Evolutionary conservation across 495 filamentous ascomycete genomes (phyloP), one percentile per base, ranked within the genome.

Genomic region (Annulohypoxylon nitens): DNA sequence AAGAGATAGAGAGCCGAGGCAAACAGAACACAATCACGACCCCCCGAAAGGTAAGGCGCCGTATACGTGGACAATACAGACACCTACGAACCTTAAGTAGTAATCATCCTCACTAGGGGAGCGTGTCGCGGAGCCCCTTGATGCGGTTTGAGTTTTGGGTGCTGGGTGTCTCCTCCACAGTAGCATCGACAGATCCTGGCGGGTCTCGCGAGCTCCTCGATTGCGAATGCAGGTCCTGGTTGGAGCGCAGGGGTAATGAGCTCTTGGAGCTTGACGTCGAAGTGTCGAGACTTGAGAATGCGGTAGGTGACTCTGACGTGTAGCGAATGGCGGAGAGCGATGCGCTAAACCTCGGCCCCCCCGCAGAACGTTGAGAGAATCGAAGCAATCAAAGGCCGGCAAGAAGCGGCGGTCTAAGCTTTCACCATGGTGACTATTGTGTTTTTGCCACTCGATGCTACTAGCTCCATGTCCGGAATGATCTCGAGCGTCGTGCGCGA

Each of bases 371-470:
- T 61, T n/a, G 77, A 80, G 64, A 79, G 76, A 34, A 79, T 83
- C 30, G 76, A 81, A 55, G 70, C 68, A 20, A 83, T 76, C 57
- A 82, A 82, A 55, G 82, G 84, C 70, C 75, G 77, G 25, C 83
- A 85, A 77, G 83, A 88, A 47, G 79, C 82, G 18, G 81, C 84
- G 12, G 81, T 88, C 36, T 87, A 86, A 70, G 85, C 47, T 16
- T 90, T 91, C 74, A 91, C 88, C n/a, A 87, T 89, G 34, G 88
- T 90, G 75, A 90, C 87, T 45, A 87, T 91, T 63, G 86, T 90
- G 34, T 90, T 90, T 76, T 80, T 90, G 34, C 89, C 89, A n/a
- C 79, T 90, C 1, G 86, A 84, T 20, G 90, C 90, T 76, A 90
- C 90, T 75, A 90, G 88, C 4, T 87, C 86, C 3, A 75, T 91